Base-by-base conservation (phyloP, 106 monocot species). In the Dendrobium catenatum region DNA sequence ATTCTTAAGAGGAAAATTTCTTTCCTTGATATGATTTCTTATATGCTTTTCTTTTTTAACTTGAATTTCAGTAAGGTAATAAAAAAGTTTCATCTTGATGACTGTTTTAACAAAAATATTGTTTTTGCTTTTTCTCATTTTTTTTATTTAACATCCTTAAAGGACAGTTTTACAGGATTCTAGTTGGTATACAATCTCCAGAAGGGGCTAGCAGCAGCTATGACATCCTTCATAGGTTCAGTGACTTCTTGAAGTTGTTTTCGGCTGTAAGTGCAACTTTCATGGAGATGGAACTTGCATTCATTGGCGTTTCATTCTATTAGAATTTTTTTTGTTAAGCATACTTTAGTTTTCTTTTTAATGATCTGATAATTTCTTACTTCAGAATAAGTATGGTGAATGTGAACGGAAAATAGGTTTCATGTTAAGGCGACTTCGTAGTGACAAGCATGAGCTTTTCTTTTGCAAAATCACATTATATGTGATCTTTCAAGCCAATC, bases 161-260 rank as follows among this genome's bases (percentile, higher is more conserved):
- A 89, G 80, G 80, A 85, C 99, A 99, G 99, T 95, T 99, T 90
- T 99, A 99, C 91, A 99, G 99, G 93, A 88, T 99, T 79, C 93
- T 91, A 83, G 84, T 99, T 76, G 95, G 99, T 43, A 88, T 99
- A 81, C 99, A 99, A 82, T 99, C 99, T 83, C 99, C 95, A 49
- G 93, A 99, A 83, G 99, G 99, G 24, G 77, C 90, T 59, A 93
- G 91, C 83, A 89, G 91, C 44, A 88, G 88, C 80, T 86, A 83
- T 86, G 91, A 80, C 26, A 42, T 93, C 81, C 91, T 86, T 74
- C 80, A 84, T 80, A 90, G 99, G 84, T 99, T 99, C 83, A 99
- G 95, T 83, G 93, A 99, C 83, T 99, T 99, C 73, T 81, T 95
- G 86, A 93, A 91, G 82, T 80, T 99, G 42, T 88, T 81, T 82